A percentile compares a stretch with the other conserved stretches of the same genome.
phyloP scores from a whole-genome alignment of 768 basidiomycete species.

The Phaeotremella fagi region DNA sequence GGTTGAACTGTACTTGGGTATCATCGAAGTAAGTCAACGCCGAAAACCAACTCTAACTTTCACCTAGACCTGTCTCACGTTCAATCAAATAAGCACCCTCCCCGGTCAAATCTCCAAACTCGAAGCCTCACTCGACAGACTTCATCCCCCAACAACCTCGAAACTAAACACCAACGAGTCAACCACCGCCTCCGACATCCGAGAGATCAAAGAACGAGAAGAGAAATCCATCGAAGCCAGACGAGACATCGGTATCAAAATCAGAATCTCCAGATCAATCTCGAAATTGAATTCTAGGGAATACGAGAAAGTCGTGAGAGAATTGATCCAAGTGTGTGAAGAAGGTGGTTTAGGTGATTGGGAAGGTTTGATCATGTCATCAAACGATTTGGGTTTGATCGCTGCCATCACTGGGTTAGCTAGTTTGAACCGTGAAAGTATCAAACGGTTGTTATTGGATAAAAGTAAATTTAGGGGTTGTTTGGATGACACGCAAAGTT shows the following conservation, averaged over 20 bases:
- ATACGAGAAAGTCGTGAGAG: slow-evolving; percentile 74
- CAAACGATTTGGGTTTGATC: slow-evolving; percentile 81
- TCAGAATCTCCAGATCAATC: slow-evolving; percentile 75
- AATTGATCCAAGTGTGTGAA: slow-evolving; percentile 59
- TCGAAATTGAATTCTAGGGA: slow-evolving; percentile 65
- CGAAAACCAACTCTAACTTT: background rate
- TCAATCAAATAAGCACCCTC: slow-evolving; percentile 45
- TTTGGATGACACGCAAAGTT: slow-evolving; percentile 74
- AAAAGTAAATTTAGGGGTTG: slow-evolving; percentile 65
- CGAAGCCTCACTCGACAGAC: slow-evolving; percentile 77
- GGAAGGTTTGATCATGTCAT: slow-evolving; percentile 69
- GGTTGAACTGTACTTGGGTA: slow-evolving; percentile 72
- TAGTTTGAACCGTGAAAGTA: slow-evolving; percentile 62
- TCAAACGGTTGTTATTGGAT: slow-evolving; percentile 61
- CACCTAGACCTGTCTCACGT: slow-evolving; percentile 11
- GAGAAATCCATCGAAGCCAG: slow-evolving; percentile 58
- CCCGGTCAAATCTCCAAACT: slow-evolving; percentile 93
- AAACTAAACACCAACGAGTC: slow-evolving; percentile 26
- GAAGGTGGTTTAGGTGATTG: slow-evolving; percentile 66
- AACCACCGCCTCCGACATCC: slow-evolving; percentile 37
- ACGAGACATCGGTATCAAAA: slow-evolving; percentile 67
- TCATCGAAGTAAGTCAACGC: slow-evolving; percentile 48
- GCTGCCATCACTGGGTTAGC: slow-evolving; percentile 79
- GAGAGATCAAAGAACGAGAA: slow-evolving; percentile 42
- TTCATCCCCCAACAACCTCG: slow-evolving; percentile 14